Conservation (phyloP, 306 rosid genomes). For the Rosa persica region DNA sequence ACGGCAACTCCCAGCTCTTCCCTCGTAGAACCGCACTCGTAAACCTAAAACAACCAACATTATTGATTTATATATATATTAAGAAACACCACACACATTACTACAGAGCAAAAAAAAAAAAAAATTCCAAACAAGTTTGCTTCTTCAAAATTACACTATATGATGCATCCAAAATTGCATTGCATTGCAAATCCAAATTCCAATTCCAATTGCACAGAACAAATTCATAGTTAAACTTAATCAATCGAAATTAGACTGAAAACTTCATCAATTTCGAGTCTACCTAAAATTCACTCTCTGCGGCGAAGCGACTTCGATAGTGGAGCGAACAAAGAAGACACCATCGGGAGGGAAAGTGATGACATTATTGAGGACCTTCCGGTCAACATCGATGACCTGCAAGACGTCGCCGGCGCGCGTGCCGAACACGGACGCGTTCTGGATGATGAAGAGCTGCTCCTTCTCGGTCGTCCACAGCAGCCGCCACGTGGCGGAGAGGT, state of each 20-base stretch:
- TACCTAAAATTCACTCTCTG: slow-evolving; percentile 92
- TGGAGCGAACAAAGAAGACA: slow-evolving; percentile 87
- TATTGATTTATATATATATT: background rate
- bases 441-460: slow-evolving; percentile 85
- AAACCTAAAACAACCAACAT: slow-evolving; percentile 54
- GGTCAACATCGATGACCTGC: slow-evolving; percentile 76
- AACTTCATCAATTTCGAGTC: background rate
- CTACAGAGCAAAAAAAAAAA: background rate
- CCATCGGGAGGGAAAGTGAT: slow-evolving; percentile 94
- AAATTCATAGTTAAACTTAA: background rate
- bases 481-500: slow-evolving; percentile 84
- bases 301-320: slow-evolving; percentile 55
- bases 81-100: background rate
- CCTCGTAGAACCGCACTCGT: slow-evolving; percentile 89
- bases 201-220: background rate
- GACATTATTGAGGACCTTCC: slow-evolving; percentile 65
- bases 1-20: slow-evolving; percentile 83
- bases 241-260: background rate
- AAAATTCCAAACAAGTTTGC: background rate
- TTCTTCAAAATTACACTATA: background rate
- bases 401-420: slow-evolving; percentile 82
- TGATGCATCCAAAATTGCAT: background rate
- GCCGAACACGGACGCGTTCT: slow-evolving; percentile 72
- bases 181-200: background rate
- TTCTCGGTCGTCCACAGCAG: slow-evolving; percentile 95